A percentile compares a stretch with the other conserved stretches of the same genome.
Conservation (phyloP, 2,329 filamentous ascomycete species). For the Sordariomycetes sp. region DNA sequence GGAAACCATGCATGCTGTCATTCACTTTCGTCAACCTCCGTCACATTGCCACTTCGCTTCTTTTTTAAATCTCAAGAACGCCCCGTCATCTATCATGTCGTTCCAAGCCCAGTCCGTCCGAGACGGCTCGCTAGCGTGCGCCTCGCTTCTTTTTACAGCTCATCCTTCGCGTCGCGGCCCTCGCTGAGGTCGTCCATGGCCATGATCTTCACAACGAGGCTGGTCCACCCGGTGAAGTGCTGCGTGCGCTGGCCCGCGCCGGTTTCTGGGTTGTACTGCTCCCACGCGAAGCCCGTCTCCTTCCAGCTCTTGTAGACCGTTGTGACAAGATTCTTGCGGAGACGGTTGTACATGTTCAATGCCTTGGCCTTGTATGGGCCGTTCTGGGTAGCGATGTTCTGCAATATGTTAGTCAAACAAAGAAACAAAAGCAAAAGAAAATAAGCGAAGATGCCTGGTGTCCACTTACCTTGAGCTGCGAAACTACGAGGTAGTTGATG, state of each 20-base stretch:
- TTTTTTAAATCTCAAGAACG: too few species aligned
- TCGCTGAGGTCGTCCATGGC: slow-evolving; percentile 65
- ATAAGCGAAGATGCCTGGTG: neutral
- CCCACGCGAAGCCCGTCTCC: slow-evolving; percentile 93
- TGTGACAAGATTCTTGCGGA: slow-evolving; percentile 77
- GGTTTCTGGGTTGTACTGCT: slow-evolving; percentile 93
- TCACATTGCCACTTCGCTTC: too few species aligned
- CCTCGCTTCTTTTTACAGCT: too few species aligned
- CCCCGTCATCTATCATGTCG: too few species aligned
- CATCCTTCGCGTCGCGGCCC: slow-evolving; percentile 28
- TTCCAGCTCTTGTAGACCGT: slow-evolving; percentile 85
- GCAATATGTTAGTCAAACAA: neutral
- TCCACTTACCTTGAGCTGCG: slow-evolving; percentile 64
- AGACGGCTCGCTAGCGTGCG: too few species aligned
- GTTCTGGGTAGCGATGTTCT: slow-evolving; percentile 53
- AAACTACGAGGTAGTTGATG: slow-evolving; percentile 83
- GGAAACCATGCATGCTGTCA: too few species aligned
- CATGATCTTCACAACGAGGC: slow-evolving; percentile 95
- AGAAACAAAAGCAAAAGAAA: slow-evolving; percentile 1
- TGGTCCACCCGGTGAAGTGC: slow-evolving; percentile 99
- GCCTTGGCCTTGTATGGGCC: slow-evolving; percentile 65
- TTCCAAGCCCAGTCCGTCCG: too few species aligned
- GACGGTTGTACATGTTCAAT: slow-evolving; percentile 61
- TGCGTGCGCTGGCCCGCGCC: slow-evolving; percentile 91
- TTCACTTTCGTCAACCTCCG: too few species aligned